Percentiles rank a stretch among this genome's conserved stretches.
Evolutionary conservation across 2,329 filamentous ascomycete genomes (phyloP).

Genomic region (Trichoderma sp.): DNA sequence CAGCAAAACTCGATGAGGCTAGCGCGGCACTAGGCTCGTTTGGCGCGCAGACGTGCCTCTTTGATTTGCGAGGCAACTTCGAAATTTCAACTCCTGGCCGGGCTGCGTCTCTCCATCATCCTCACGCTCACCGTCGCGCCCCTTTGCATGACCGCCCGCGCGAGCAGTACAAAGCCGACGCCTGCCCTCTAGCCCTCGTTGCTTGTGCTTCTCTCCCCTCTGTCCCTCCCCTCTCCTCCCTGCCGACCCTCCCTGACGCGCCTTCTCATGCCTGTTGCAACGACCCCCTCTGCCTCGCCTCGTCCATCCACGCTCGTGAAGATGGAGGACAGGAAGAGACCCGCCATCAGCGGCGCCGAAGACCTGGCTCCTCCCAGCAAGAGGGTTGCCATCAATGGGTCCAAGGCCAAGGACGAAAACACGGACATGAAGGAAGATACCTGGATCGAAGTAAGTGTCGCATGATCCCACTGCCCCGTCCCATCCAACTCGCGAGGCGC

Average conservation of each 20-base stretch:
- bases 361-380: slow-evolving; percentile 88
- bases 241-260: slow-evolving; percentile 37
- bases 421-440: slow-evolving; percentile 57
- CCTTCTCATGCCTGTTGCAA: slow-evolving; percentile 84
- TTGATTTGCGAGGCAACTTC: slow-evolving; percentile 43
- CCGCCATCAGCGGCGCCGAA: slow-evolving; percentile 74
- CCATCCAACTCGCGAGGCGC: slow-evolving; percentile 9
- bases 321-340: slow-evolving; percentile 99
- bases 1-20: slow-evolving; percentile 29
- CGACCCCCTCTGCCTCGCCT: slow-evolving; percentile 66
- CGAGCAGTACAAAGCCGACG: slow-evolving; percentile 35
- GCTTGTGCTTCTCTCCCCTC: slow-evolving; percentile 25
- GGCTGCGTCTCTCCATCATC: slow-evolving; percentile 36
- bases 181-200: slow-evolving; percentile 35
- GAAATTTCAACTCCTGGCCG: slow-evolving; percentile 46
- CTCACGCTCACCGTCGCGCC: slow-evolving; percentile 33
- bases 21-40: slow-evolving; percentile 38
- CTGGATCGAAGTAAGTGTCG: slow-evolving; percentile 65
- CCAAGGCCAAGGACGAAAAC: slow-evolving; percentile 54
- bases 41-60: slow-evolving; percentile 37
- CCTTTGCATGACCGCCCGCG: slow-evolving; percentile 38
- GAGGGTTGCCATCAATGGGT: slow-evolving; percentile 85
- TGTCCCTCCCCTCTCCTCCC: slow-evolving; percentile 34
- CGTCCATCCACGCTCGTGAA: slow-evolving; percentile 81
- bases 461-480: slow-evolving; percentile 30